Base-by-base conservation (phyloP, 768 basidiomycete genomes). In the Phanerochaete carnosa region DNA sequence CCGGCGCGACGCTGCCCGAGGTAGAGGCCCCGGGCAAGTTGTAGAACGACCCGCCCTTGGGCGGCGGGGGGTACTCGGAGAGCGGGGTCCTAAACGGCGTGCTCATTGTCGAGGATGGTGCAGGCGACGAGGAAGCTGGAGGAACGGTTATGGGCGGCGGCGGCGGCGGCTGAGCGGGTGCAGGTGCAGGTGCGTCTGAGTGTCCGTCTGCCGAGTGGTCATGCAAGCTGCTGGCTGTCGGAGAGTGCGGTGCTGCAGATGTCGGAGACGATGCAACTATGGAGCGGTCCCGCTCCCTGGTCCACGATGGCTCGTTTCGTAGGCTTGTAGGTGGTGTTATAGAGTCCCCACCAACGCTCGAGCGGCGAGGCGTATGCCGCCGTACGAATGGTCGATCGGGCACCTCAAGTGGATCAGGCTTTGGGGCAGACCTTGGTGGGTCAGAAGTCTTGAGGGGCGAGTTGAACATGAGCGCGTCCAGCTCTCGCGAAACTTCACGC, bases 401-500 rank as follows among this genome's bases (percentile, higher is more conserved):
- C 5, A 80, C 79, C 2, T 73, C 69, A 1, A 70, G 64, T 19
- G 75, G 76, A 45, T 70, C 68, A 23, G 64, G 19, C 29, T 53
- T 39, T 13, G 25, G 50, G 26, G 47, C 59, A 7, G 28, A 56
- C 0, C 63, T 60, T 30, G 71, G 63, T 76, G 82, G 77, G 76
- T 25, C 75, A 76, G 37, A 67, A 6, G 64, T 66, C 64, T 60
- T 35, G 58, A 55, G 63, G 61, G 69, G 67, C 0, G 77, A 69
- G 57, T 64, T 72, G 62, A 78, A 80, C 59, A 75, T 78, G 19
- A 90, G 72, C 22, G 83, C 77, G 58, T 88, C 85, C 52, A 90
- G 65, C 67, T 89, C 90, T 13, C 83, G 80, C 13, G 81, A 81
- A 1, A 92, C 79, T 69, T 88, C 88, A 19, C 84, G 79, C 4